Conservation (phyloP, 768 basidiomycete species). For the Boletus vinaceobasis region DNA sequence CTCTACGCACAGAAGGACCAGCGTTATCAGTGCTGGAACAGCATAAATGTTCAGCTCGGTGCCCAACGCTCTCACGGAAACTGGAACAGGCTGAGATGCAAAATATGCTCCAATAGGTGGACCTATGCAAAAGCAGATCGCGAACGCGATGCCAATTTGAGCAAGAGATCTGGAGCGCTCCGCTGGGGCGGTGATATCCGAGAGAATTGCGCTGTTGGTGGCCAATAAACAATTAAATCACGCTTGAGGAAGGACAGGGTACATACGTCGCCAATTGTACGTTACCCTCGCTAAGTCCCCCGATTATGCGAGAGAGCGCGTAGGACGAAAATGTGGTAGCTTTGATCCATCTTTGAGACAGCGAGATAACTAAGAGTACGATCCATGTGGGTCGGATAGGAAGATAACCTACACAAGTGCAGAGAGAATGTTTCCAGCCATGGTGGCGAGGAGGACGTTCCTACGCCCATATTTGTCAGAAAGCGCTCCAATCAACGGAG, state of each 20-base stretch:
- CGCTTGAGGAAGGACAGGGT: background rate
- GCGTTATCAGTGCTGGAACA: constrained; percentile 79
- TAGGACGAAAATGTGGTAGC: constrained; percentile 90
- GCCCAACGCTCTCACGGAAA: constrained; percentile 51
- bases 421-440: constrained; percentile 93
- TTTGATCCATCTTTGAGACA: constrained; percentile 68
- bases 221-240: background rate
- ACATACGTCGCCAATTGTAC: constrained; percentile 92
- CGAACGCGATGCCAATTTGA: constrained; percentile 93
- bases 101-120: constrained; percentile 97
- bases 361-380: background rate
- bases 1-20: constrained; percentile 74
- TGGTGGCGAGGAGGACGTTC: constrained; percentile 74
- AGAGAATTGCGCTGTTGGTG: constrained; percentile 75
- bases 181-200: constrained; percentile 79
- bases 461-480: constrained; percentile 92
- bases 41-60: constrained; percentile 85
- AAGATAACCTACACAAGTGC: constrained; percentile 63
- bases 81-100: constrained; percentile 77
- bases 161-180: constrained; percentile 85
- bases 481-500: constrained; percentile 75
- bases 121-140: constrained; percentile 89
- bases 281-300: constrained; percentile 94
- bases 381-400: background rate
- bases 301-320: constrained; percentile 84